Percentiles rank a stretch among this genome's conserved stretches.
These are phyloP conservation scores for Euphorbia peplus DNA, from an alignment of 345 rosid genomes.

Conservation along the genomic window DNA sequence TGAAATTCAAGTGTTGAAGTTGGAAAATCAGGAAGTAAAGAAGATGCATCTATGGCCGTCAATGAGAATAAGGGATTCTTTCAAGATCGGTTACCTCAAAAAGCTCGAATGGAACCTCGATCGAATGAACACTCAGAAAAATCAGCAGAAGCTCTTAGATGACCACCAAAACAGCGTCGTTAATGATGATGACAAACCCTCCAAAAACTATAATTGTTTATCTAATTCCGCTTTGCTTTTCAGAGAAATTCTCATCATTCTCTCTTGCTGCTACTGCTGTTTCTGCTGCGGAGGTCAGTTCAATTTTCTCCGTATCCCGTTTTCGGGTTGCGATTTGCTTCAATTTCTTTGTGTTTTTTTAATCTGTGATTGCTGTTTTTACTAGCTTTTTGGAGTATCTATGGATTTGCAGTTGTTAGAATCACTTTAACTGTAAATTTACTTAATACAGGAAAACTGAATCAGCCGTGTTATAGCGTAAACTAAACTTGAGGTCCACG, in stretches of 20 bases:
- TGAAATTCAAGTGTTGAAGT: neutral
- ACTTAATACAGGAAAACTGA: too few species aligned
- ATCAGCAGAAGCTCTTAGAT: conserved; percentile 37
- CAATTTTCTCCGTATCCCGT: neutral
- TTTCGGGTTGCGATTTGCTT: neutral
- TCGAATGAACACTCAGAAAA: conserved; percentile 49
- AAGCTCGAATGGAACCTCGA: conserved; percentile 56
- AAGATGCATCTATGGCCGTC: conserved; percentile 77
- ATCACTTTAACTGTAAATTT: neutral
- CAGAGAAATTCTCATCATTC: conserved; percentile 36
- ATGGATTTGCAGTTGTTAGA: too few species aligned
- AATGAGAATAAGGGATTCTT: conserved; percentile 53
- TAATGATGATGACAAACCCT: conserved; percentile 1
- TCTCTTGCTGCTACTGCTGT: conserved; percentile 54
- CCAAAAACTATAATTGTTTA: neutral
- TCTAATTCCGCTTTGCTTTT: conserved; percentile 18
- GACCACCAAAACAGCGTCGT: conserved; percentile 13
- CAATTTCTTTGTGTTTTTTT: neutral
- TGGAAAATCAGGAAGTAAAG: neutral
- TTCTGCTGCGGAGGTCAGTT: conserved; percentile 55
- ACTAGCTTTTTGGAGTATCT: too few species aligned
- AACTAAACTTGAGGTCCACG: too few species aligned
- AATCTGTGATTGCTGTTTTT: too few species aligned
- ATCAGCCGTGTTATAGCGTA: too few species aligned
- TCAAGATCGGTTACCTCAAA: conserved; percentile 43